Base-by-base conservation (phyloP, 2,329 filamentous ascomycete genomes). In the Penicillium paneum region DNA sequence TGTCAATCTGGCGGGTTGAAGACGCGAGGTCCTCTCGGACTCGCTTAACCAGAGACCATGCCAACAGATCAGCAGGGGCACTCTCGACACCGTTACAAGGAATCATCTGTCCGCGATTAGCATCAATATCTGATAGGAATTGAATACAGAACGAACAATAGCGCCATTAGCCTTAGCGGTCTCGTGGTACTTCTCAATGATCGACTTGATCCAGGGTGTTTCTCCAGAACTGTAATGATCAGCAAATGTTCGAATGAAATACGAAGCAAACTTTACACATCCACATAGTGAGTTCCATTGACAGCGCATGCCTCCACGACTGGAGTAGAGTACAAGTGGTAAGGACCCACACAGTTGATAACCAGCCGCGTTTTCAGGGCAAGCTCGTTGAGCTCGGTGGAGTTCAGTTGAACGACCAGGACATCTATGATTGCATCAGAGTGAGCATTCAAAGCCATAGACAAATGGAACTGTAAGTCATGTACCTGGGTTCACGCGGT, bases 401-500 rank as follows among this genome's bases (percentile, higher is more conserved):
- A 72, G 40, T 78, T 75, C 32, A 85, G 70, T 47, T 78, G 73
- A 5, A 77, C 71, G 26, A 74, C 67, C 55, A 82, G 70, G 36
- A 80, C 70, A 41, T 74, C 79, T 75, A 59, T 43, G 11, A 34
- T 15, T 52, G 5, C 8, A n/a, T 28, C 56, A 45, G 58, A 47
- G 58, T 58, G 29, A 49, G 51, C 38, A 49, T 40, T 28, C 19
- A 35, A 17, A 13, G 26, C 5, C 3, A 7, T 31, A 35, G 7
- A 17, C 7, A 43, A 13, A 15, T 15, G 17, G 10, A 7, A 32
- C 24, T 21, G 8, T 19, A 49, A 38, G 13, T 19, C 38, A 29
- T 39, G 65, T 81, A 89, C 88, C 83, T 67, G 91, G 91, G 49
- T 83, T 81, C 34, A 77, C 67, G 49, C 92, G 86, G 70, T 95